Evolutionary conservation across 805 yeast genomes (phyloP).

Genomic region (Schwanniomyces sp.): DNA sequence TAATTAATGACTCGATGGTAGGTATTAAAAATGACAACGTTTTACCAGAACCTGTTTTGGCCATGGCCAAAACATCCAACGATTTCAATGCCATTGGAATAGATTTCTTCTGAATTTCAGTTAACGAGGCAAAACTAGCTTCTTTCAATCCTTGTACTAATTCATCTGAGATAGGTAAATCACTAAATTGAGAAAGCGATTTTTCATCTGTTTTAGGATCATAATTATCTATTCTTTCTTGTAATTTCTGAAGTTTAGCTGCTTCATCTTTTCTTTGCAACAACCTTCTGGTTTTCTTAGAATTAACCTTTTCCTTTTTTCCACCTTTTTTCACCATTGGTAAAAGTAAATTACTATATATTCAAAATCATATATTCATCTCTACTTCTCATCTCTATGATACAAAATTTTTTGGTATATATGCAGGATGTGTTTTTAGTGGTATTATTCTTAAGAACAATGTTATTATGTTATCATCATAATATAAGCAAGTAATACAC

Average conservation of each 20-base stretch:
- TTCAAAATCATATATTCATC: not conserved
- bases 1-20: slow-evolving; percentile 64
- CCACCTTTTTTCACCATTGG: slow-evolving; percentile 18
- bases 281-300: slow-evolving; percentile 14
- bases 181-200: slow-evolving; percentile 53
- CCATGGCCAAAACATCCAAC: slow-evolving; percentile 80
- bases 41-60: slow-evolving; percentile 89
- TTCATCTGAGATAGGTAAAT: slow-evolving; percentile 69
- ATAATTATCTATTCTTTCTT: slow-evolving; percentile 51
- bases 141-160: slow-evolving; percentile 74
- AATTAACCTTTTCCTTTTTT: slow-evolving; percentile 8
- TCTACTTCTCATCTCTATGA: slow-evolving; percentile 6
- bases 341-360: not conserved
- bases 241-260: slow-evolving; percentile 42
- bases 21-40: slow-evolving; percentile 87
- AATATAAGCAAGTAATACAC: too few relatives aligned
- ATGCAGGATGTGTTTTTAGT: slow-evolving; percentile 1
- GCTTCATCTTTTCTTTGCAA: slow-evolving; percentile 28
- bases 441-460: too few relatives aligned
- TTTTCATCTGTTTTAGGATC: slow-evolving; percentile 40
- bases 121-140: slow-evolving; percentile 75
- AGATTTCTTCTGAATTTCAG: slow-evolving; percentile 82
- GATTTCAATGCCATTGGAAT: slow-evolving; percentile 78
- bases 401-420: slow-evolving; percentile 5
- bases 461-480: too few relatives aligned